Conservation (phyloP, 768 basidiomycete species). For the Mycena floridula region DNA sequence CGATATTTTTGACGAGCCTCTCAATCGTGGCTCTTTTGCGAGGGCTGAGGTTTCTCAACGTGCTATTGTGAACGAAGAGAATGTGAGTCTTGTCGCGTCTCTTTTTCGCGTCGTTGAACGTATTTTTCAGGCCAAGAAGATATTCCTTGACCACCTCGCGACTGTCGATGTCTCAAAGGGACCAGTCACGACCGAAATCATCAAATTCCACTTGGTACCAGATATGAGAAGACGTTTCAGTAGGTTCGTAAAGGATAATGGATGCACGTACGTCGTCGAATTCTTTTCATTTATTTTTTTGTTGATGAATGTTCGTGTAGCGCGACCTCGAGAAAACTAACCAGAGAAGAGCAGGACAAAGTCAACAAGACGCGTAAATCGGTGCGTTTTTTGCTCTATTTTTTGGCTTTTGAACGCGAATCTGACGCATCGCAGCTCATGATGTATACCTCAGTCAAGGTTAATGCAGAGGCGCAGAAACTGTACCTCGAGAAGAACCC, state of each 20-base stretch:
- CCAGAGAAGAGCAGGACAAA: conserved; percentile 21
- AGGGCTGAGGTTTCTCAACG: neutral
- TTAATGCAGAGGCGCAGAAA: no score
- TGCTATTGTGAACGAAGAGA: neutral
- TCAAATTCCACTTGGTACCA: conserved; percentile 24
- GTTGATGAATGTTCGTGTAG: conserved; percentile 5
- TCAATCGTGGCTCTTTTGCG: no score
- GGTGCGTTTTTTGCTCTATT: no score
- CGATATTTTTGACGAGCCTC: no score
- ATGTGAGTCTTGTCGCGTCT: neutral
- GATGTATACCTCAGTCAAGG: no score
- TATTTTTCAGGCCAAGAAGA: conserved; percentile 14
- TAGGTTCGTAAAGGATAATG: conserved; percentile 20
- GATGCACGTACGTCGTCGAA: conserved; percentile 24
- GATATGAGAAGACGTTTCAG: conserved; percentile 23
- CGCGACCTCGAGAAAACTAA: conserved; percentile 17
- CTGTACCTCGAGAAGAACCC: no score
- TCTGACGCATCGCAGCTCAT: no score
- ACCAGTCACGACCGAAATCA: conserved; percentile 18
- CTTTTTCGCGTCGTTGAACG: neutral
- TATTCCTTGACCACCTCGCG: conserved; percentile 18
- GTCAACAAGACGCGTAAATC: conserved; percentile 24
- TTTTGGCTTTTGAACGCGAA: no score
- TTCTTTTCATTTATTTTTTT: neutral
- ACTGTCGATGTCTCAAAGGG: conserved; percentile 19